Evolutionary conservation across 805 yeast species (phyloP).

Genomic region (Brettanomyces bruxellensis): DNA sequence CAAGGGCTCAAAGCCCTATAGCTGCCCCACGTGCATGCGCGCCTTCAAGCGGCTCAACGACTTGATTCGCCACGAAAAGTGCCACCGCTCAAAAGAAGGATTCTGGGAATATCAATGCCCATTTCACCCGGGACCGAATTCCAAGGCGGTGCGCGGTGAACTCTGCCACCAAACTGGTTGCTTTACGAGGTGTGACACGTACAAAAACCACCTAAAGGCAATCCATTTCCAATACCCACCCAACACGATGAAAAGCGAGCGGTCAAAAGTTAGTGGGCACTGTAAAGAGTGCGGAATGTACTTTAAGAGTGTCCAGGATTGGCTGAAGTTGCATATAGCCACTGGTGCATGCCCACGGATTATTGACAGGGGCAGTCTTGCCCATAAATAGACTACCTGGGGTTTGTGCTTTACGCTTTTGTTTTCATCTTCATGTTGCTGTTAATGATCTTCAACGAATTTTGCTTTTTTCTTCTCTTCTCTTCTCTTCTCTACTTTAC

Average conservation of each 20-base stretch:
- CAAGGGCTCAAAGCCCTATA: constrained; percentile 66
- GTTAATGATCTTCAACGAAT: neutral
- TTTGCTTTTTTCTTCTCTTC: neutral
- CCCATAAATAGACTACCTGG: neutral
- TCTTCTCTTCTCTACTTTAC: neutral
- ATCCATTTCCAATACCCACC: constrained; percentile 83
- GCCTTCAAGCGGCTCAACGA: constrained; percentile 89
- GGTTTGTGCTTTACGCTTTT: too few relatives aligned
- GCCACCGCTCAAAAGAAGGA: constrained; percentile 75
- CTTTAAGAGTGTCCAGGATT: constrained; percentile 65
- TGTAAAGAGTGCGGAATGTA: constrained; percentile 68
- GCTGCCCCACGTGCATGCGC: constrained; percentile 68
- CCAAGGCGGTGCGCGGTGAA: constrained; percentile 8
- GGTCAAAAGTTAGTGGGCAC: constrained; percentile 57
- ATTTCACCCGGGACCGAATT: constrained; percentile 28
- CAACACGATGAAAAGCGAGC: constrained; percentile 74
- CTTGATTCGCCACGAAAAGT: constrained; percentile 72
- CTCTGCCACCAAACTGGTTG: constrained; percentile 76
- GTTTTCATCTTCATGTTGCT: too few relatives aligned
- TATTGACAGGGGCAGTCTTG: constrained; percentile 3
- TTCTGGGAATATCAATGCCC: constrained; percentile 73
- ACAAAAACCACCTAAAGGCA: constrained; percentile 83
- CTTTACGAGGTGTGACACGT: constrained; percentile 85
- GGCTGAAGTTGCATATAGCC: constrained; percentile 73
- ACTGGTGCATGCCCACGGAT: constrained; percentile 28